Evolutionary conservation across 345 rosid species (phyloP).

Genomic region (Litchi chinensis): DNA sequence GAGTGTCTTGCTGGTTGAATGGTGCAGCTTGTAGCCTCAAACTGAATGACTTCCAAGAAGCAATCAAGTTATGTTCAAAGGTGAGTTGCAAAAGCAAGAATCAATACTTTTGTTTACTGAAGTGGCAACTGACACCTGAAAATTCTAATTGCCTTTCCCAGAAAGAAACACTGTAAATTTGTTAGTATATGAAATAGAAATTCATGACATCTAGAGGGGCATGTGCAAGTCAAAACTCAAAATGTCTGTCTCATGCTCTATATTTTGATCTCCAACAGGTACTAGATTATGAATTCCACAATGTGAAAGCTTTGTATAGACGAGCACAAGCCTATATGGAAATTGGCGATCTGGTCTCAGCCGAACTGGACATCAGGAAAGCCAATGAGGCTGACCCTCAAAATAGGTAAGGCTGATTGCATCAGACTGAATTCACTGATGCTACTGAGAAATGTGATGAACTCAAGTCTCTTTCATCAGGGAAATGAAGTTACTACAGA

Average conservation of each 20-base stretch:
- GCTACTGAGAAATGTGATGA: neutral
- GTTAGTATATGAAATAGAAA: neutral
- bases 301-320: slow-evolving; percentile 62
- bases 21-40: slow-evolving; percentile 67
- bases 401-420: slow-evolving; percentile 41
- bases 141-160: neutral
- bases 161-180: neutral
- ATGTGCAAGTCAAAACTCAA: slow-evolving; percentile 4
- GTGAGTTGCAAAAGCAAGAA: slow-evolving; percentile 23
- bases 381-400: slow-evolving; percentile 56
- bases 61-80: slow-evolving; percentile 54
- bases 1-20: slow-evolving; percentile 61
- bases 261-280: slow-evolving; percentile 38
- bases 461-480: slow-evolving; percentile 25
- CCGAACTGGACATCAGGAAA: slow-evolving; percentile 57
- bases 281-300: slow-evolving; percentile 48
- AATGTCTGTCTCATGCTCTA: slow-evolving; percentile 8
- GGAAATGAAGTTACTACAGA: slow-evolving; percentile 53
- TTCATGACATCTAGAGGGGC: neutral
- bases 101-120: neutral
- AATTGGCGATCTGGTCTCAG: slow-evolving; percentile 47
- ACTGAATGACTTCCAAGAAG: slow-evolving; percentile 46
- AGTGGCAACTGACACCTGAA: neutral
- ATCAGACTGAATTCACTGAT: neutral
- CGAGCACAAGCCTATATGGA: slow-evolving; percentile 62